These are phyloP conservation scores for Penicillium italicum DNA, from an alignment of 2,329 filamentous ascomycete genomes.

Conservation along the genomic window DNA sequence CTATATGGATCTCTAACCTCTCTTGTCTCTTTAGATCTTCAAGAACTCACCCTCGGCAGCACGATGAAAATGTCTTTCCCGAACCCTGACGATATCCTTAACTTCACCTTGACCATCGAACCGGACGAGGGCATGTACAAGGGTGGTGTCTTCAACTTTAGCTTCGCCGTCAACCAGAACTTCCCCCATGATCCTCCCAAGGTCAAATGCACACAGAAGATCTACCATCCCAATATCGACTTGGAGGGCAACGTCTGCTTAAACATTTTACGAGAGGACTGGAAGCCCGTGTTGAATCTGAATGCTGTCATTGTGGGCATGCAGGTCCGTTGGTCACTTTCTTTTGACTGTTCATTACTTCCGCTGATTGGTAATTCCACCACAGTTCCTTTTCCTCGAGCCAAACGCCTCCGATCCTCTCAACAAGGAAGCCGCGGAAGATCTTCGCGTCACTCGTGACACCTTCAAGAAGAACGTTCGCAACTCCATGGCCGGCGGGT, in stretches of 20 bases:
- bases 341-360: neutral
- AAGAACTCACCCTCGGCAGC: conserved; percentile 49
- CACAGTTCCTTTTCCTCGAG: conserved; percentile 91
- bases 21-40: conserved; percentile 37
- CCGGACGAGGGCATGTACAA: conserved; percentile 72
- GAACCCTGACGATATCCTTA: conserved; percentile 57
- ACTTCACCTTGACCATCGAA: conserved; percentile 49
- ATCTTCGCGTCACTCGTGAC: conserved; percentile 79
- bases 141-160: conserved; percentile 80
- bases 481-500: conserved; percentile 75
- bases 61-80: conserved; percentile 59
- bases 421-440: conserved; percentile 96
- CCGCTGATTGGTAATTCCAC: neutral
- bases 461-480: conserved; percentile 89
- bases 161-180: conserved; percentile 86
- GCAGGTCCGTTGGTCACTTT: conserved; percentile 55
- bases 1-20: neutral
- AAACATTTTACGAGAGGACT: conserved; percentile 96
- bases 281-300: conserved; percentile 96
- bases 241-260: conserved; percentile 96
- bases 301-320: conserved; percentile 95
- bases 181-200: conserved; percentile 98
- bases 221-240: conserved; percentile 99
- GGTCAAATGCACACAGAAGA: conserved; percentile 95
- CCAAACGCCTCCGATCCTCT: conserved; percentile 96